Base-by-base conservation (phyloP, 768 basidiomycete species). In the Chalciporus piperatus region DNA sequence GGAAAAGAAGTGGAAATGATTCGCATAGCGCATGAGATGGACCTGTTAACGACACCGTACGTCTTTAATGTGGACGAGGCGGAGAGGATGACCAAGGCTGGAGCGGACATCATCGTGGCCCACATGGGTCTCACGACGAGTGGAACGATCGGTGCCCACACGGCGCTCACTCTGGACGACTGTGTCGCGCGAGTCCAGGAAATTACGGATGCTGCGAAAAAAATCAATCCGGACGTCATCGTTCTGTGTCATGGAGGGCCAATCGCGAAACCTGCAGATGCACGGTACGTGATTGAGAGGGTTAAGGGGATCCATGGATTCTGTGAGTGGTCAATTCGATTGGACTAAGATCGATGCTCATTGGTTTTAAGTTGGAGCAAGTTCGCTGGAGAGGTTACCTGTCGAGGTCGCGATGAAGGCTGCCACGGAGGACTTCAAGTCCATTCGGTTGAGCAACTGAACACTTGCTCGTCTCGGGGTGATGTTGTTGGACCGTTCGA, bases 1-100 rank as follows among this genome's bases (percentile, higher is more conserved):
- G 67, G 52, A 12, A 62, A 56, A 30, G 67, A 69, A 37, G 67
- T 68, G 10, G 66, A 66, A 14, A 68, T 68, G 64, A 64, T 66
- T 41, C 54, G 62, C 20, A 32, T 57, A 33, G 65, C 62, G 20
- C 61, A 58, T 30, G 51, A 56, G 28, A 47, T 62, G 45, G 62
- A 57, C 20, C 56, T 67, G 3, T 48, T 64, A 45, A 66, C 65
- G 25, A 50, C 67, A 6, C 59, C 67, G 3, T 66, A 65, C 42
- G 65, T 62, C 0, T 69, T 69, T 62, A 65, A 58, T 27, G 54
- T 51, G 10, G 47, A 58, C 41, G 65, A 67, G 42, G 59, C 67
- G 6, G 51, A 49, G 45, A 55, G 55, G 23, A 66, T 69, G 65
- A 47, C 59, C 3, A 3, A 20, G 12, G 64, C 59, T 5, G 67